Evolutionary conservation across 1,284 basidiomycete species (phyloP).

Genomic region (Cystobasidium sp.): DNA sequence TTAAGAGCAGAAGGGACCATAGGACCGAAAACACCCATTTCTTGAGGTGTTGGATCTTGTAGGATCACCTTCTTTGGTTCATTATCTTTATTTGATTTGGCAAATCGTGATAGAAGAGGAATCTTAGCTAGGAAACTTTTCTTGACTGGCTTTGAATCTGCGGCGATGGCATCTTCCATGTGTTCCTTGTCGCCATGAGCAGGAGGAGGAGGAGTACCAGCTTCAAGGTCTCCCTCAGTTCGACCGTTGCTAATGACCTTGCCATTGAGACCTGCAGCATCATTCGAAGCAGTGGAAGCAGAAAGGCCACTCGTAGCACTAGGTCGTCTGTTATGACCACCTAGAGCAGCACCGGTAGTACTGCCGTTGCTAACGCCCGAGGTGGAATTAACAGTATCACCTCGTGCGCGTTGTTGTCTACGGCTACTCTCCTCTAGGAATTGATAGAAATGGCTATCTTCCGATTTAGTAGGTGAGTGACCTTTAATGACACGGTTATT

Average conservation of each 20-base stretch:
- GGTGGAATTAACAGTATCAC: slow-evolving; percentile 24
- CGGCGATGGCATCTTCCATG: background rate
- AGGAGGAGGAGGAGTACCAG: background rate
- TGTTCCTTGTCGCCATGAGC: background rate
- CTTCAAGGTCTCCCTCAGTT: slow-evolving; percentile 14
- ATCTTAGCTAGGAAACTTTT: slow-evolving; percentile 27
- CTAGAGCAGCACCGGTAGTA: slow-evolving; percentile 11
- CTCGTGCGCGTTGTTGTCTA: slow-evolving; percentile 23
- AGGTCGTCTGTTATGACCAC: slow-evolving; percentile 17
- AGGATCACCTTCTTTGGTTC: slow-evolving; percentile 27
- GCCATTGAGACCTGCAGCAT: slow-evolving; percentile 11
- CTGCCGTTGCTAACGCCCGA: background rate
- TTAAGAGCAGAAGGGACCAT: slow-evolving; percentile 79
- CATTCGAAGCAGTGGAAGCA: slow-evolving; percentile 28
- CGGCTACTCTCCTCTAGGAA: slow-evolving; percentile 21
- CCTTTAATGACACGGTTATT: slow-evolving; percentile 8
- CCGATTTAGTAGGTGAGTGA: slow-evolving; percentile 39
- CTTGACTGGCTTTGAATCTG: background rate
- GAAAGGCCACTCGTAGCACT: slow-evolving; percentile 14
- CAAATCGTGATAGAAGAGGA: slow-evolving; percentile 29
- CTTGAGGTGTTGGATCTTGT: slow-evolving; percentile 66
- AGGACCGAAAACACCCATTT: slow-evolving; percentile 52
- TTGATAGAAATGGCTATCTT: slow-evolving; percentile 35
- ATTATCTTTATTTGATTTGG: slow-evolving; percentile 18
- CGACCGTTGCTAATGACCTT: background rate